phyloP scores from a whole-genome alignment of 148 eudicot species.

The Rhododendron simsii region DNA sequence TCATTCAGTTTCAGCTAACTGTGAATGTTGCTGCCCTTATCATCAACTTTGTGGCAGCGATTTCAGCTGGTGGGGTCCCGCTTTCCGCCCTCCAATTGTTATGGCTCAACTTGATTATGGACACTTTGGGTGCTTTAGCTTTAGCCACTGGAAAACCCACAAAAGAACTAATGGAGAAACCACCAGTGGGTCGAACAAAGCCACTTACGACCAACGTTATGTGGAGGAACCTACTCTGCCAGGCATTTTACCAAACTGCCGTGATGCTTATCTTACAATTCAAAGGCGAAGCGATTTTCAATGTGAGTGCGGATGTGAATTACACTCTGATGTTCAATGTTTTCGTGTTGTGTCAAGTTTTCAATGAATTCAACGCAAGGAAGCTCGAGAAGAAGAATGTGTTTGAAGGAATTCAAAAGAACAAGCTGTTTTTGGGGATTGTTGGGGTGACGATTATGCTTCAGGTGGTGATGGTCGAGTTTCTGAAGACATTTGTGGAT shows the following conservation, averaged over 20 bases:
- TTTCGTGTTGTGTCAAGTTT: constrained; percentile 18
- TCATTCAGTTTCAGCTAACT: constrained; percentile 17
- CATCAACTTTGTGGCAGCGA: constrained; percentile 10
- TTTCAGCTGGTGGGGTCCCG: constrained; percentile 13
- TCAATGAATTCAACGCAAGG: constrained; percentile 16
- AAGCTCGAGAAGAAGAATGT: constrained; percentile 24
- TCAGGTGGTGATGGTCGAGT: constrained; percentile 28
- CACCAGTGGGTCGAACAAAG: constrained; percentile 3
- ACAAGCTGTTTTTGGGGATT: constrained; percentile 16
- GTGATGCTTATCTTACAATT: constrained; percentile 16
- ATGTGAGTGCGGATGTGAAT: constrained; percentile 7
- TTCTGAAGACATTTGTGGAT: constrained; percentile 12
- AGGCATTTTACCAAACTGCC: constrained; percentile 9
- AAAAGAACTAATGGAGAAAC: background rate
- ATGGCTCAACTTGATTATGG: constrained; percentile 24
- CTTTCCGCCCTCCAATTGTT: constrained; percentile 11
- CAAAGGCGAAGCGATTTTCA: constrained; percentile 9
- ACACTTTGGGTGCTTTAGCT: constrained; percentile 24
- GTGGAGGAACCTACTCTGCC: constrained; percentile 19
- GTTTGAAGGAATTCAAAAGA: constrained; percentile 15
- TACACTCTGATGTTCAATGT: constrained; percentile 18
- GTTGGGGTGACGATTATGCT: constrained; percentile 6
- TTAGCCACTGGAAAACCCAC: constrained; percentile 13
- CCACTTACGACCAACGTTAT: constrained; percentile 14
- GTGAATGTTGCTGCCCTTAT: constrained; percentile 10